Evolutionary conservation across 148 eudicot genomes (phyloP), one percentile per base, ranked within the genome.

Genomic region (Tetragonia tetragonoides): DNA sequence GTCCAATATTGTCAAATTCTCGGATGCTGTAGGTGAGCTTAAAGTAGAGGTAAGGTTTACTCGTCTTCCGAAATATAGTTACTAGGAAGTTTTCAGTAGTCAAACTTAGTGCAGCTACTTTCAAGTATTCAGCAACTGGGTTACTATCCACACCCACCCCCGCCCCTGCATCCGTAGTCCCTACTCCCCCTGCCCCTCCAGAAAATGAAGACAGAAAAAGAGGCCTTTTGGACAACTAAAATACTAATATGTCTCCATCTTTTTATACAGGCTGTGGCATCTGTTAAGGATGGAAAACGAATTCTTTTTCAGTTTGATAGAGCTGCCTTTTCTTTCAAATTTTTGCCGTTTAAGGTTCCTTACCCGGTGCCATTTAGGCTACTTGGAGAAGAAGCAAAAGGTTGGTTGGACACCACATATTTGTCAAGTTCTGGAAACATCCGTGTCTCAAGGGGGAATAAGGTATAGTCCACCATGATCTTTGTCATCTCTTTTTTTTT

Each of bases 321-420:
- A 84, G 99, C 98, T 70, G 99, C 99, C 44, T 95, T 95, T 84
- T 88, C 95, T 16, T 87, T 95, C 51, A 93, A 85, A 71, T 91
- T 95, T 79, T 83, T 95, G 37, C 99, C 99, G 14, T 95, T 95
- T 78, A 95, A 91, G 86, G 89, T 95, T 77, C 99, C 99, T 12
- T 95, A 95, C 84, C 99, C 99, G 34, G 99, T 95, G 34, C 99
- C 99, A 54, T 95, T 95, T 78, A 89, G 81, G 77, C 98, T 95
- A 84, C 93, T 95, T 39, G 97, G 99, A 69, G 99, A 95, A 69
- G 97, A 95, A 84, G 99, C 99, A 37, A 93, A 93, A 81, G 99
- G 99, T 49, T 95, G 99, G 99, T 85, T 95, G 78, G 98, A 95
- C 80, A 95, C 99, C n/a, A 93, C 98, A 24, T 95, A 95, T 81